phyloP scores from a whole-genome alignment of 805 yeast species.

The Candida taoyuanica region DNA sequence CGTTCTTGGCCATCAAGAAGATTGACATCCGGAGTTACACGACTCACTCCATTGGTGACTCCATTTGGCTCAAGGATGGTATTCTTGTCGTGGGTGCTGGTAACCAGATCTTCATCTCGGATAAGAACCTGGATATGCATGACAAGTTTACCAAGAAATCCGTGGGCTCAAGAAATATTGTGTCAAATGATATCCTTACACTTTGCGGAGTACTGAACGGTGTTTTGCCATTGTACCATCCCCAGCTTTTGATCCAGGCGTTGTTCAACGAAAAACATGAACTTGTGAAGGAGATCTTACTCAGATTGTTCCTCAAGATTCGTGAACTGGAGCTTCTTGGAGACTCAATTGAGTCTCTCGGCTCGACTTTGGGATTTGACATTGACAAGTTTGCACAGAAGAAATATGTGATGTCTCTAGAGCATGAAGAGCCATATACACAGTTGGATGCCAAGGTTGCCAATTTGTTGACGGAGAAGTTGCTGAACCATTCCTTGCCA shows the following conservation, averaged over 20 bases:
- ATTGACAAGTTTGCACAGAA: constrained; percentile 26
- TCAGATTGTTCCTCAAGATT: constrained; percentile 46
- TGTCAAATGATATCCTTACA: constrained; percentile 54
- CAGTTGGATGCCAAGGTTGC: constrained; percentile 41
- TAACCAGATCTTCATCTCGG: constrained; percentile 81
- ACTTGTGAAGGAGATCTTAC: constrained; percentile 53
- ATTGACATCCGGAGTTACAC: constrained; percentile 70
- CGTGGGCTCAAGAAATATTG: constrained; percentile 54
- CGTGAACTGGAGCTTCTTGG: constrained; percentile 47
- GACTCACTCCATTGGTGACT: constrained; percentile 80
- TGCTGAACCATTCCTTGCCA: constrained; percentile 67
- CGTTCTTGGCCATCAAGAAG: constrained; percentile 70
- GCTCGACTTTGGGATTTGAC: constrained; percentile 30
- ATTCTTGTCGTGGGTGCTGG: constrained; percentile 82
- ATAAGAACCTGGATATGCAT: constrained; percentile 54
- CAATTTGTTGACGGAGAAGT: constrained; percentile 48
- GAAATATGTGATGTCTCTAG: constrained; percentile 1
- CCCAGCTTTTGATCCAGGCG: constrained; percentile 77
- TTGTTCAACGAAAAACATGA: constrained; percentile 56
- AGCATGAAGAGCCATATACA: constrained; percentile 34
- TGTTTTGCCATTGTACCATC: constrained; percentile 86
- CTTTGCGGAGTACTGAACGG: constrained; percentile 80
- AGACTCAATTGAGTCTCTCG: constrained; percentile 19
- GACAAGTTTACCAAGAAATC: constrained; percentile 50
- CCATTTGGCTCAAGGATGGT: constrained; percentile 80